Evolutionary conservation across 495 filamentous ascomycete species (phyloP).

Genomic region (Lasiosphaeris hirsuta): DNA sequence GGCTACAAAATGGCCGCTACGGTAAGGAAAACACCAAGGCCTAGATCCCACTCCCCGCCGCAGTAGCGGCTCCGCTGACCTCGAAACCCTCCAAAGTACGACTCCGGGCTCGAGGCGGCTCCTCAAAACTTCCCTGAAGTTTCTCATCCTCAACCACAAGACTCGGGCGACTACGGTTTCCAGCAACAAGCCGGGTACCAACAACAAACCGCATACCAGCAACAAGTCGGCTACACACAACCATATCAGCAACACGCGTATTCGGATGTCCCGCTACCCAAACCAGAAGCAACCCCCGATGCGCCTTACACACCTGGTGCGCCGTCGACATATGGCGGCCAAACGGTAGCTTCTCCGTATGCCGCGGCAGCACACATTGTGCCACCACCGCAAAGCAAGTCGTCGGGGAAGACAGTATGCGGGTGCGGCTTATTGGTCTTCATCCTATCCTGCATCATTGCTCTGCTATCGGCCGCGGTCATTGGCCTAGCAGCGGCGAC

Average conservation of each 20-base stretch:
- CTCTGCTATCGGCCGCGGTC: conserved; percentile 37
- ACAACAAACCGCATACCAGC: background rate
- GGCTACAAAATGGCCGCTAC: conserved; percentile 20
- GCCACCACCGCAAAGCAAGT: background rate
- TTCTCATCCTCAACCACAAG: conserved; percentile 14
- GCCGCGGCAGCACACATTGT: conserved; percentile 2
- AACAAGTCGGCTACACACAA: conserved; percentile 1
- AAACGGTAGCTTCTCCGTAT: conserved; percentile 11
- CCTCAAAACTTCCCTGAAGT: conserved; percentile 39
- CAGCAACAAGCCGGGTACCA: conserved; percentile 9
- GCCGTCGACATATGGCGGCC: conserved; percentile 12
- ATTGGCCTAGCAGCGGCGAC: conserved; percentile 45
- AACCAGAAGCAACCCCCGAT: background rate
- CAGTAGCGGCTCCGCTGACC: conserved; percentile 35
- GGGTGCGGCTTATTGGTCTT: conserved; percentile 40
- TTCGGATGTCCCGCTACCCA: background rate
- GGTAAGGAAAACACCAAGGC: conserved; percentile 10
- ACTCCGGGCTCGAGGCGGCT: conserved; percentile 41
- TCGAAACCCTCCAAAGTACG: conserved; percentile 29
- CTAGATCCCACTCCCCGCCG: background rate
- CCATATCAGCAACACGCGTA: background rate
- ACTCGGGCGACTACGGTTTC: background rate
- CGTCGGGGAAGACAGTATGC: conserved; percentile 23
- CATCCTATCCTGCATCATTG: conserved; percentile 39
- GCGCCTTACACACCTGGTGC: background rate